Base-by-base conservation (phyloP, 1,284 basidiomycete genomes). In the Phylloboletellus chloephorus region DNA sequence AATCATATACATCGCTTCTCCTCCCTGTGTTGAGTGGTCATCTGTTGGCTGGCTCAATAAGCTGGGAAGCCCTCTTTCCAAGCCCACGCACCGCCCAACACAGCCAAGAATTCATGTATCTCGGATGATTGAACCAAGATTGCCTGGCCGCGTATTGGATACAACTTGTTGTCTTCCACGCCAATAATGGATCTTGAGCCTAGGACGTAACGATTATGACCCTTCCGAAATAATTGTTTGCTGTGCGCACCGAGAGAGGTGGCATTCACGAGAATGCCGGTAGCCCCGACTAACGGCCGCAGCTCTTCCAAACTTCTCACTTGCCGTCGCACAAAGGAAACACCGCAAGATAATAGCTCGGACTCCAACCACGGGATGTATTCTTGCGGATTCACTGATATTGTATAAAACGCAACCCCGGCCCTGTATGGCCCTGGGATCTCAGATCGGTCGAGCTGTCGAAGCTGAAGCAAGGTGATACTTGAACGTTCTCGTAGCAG, bases 141-240 rank as follows among this genome's bases (percentile, higher is more conserved):
- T 0, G 79, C 75, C 60, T 88, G 85, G 1, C 85, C 85, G n/a
- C 80, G 70, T 45, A 83, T 77, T 4, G 85, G 84, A 52, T 72
- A 72, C 17, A 82, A 67, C 12, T 58, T 58, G 31, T 55, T 52
- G 51, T 82, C 77, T 41, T 78, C 68, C 7, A 86, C 76, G 7
- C 79, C 82, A n/a, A 78, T 64, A 24, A 84, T 66, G 3, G 73
- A 73, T 20, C 65, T 64, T 2, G 79, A 71, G 16, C 79, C 79
- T 76, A 34, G 25, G 28, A 26, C 17, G 8, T 22, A 13, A 28
- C n/a, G 26, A 15, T 26, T 13, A 35, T 41, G 19, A 43, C 13
- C 5, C 12, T 32, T 31, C 2, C 2, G 23, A 25, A 13, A 32
- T 36, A 23, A 38, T 26, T 11, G 24, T 46, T 13, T 20, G 20